Evolutionary conservation across 306 rosid genomes (phyloP), one percentile per base, ranked within the genome.

Genomic region (Sindora glabra): DNA sequence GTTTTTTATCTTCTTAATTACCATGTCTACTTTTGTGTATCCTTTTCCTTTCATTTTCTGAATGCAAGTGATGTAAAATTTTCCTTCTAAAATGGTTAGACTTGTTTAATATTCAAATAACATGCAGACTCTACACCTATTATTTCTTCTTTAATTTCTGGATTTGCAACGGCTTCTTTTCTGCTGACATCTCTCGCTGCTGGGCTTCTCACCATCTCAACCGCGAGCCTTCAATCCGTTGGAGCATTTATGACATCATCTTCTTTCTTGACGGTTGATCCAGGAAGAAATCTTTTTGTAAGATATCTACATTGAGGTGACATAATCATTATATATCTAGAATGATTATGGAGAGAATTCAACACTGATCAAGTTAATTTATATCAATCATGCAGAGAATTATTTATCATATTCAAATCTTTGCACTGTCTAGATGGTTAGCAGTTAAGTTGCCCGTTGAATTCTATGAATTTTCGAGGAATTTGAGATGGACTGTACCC

Each of bases 351-450:
- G 30, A 17, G n/a, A 32, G 38, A 73, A 58, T 53, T 53, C 30
- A 33, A 23, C 50, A 42, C 59, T 73, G 68, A 83, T 24, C 27
- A 33, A 18, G 38, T 22, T 38, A 32, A 22, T 16, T 36, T 54
- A 41, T 16, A 46, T 48, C n/a, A 61, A 62, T 69, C 60, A 33
- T 81, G 76, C 92, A 91, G 97, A 91, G 97, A 85, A 81, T 81
- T 64, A 62, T 86, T 71, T 69, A 86, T 76, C 89, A 87, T 69
- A 81, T 91, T 74, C 97, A 91, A 77, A 77, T 87, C 59, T 91
- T 81, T 48, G 96, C 96, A 47, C 74, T 91, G 39, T 77, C 89
- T 33, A 83, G 89, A 77, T 91, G 95, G 96, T 62, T 87, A 76
- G 50, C 84, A 19, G 92, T 74, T 56, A 75, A 75, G 39, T 64